Evolutionary conservation across 192 early-diverging fungal genomes (phyloP), one percentile per base, ranked within the genome.

Genomic region (Entomortierella parvispora): DNA sequence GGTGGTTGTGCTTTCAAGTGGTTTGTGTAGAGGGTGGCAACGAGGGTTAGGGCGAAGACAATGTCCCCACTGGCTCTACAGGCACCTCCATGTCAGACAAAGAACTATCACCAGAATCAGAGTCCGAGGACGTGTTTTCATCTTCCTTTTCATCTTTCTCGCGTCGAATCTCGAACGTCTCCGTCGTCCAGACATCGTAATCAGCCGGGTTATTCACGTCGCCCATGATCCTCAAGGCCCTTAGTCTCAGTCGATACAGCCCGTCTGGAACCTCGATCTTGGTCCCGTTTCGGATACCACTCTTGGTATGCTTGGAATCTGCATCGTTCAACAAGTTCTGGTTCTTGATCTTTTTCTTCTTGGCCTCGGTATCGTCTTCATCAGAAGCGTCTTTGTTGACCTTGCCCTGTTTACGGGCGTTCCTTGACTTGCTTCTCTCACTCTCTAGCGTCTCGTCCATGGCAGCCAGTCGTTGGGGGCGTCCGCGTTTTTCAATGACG

Each of bases 161-260:
- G 17, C 68, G 58, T 23, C 46, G 28, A 51, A 70, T 55, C 6
- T 17, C 32, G 42, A 70, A 70, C 42, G 49, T 56, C 15, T 26
- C n/a, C 1, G 70, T 65, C 8, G 65, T 62, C 71, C 57, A 75
- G 23, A 42, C 31, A 43, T 75, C 71, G 33, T 75, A 75, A 10
- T 61, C 71, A 26, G 49, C 62, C 31, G 57, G 37, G 1, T 66
- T 61, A 4, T 67, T 58, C 32, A 60, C 52, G 26, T 62, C 63
- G 42, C 64, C 71, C 29, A 62, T 23, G 17, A 62, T 54, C 22
- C 63, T 28, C n/a, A 67, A 34, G 22, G 50, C 71, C 3, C 63
- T 46, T 9, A 75, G 18, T 4, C 69, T 40, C 31, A 71, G n/a
- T 20, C 69, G 46, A 23, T 64, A 71, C 17, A 33, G 32, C 14